These are phyloP conservation scores for Starmera amethionina DNA, from an alignment of 805 yeast genomes.

Conservation along the genomic window DNA sequence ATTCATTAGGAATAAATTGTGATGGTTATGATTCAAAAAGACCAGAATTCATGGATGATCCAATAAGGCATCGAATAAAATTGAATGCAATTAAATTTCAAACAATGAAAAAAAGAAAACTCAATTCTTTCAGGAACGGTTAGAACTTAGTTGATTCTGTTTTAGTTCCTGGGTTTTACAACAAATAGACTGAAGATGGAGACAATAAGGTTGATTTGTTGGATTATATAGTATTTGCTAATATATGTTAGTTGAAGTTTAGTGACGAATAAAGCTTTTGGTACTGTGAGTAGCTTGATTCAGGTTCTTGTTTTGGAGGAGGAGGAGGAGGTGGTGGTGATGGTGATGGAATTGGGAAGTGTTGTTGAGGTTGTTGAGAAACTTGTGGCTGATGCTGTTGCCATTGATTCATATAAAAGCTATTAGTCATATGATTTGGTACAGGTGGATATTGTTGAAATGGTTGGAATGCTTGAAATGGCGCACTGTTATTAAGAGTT, in stretches of 20 bases:
- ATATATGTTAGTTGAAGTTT: no score
- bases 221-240: no score
- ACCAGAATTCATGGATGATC: constrained; percentile 46
- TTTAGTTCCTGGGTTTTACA: no score
- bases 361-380: not conserved
- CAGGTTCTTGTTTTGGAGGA: no score
- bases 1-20: constrained; percentile 44
- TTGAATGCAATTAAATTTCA: constrained; percentile 40
- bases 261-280: no score
- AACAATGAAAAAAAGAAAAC: constrained; percentile 30
- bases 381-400: no score
- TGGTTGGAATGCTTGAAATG: not conserved
- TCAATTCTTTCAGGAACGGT: not conserved
- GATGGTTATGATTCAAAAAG: constrained; percentile 40
- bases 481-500: not conserved
- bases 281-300: constrained; percentile 4
- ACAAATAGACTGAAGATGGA: constrained; percentile 16
- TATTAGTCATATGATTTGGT: no score
- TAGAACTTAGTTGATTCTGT: no score
- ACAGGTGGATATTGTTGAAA: not conserved
- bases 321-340: not conserved
- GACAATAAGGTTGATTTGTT: constrained; percentile 6
- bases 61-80: constrained; percentile 31
- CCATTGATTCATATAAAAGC: no score
- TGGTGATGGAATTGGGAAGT: not conserved